Evolutionary conservation across 768 basidiomycete species (phyloP), one percentile per base, ranked within the genome.

Genomic region (Kwoniella botswanensis): DNA sequence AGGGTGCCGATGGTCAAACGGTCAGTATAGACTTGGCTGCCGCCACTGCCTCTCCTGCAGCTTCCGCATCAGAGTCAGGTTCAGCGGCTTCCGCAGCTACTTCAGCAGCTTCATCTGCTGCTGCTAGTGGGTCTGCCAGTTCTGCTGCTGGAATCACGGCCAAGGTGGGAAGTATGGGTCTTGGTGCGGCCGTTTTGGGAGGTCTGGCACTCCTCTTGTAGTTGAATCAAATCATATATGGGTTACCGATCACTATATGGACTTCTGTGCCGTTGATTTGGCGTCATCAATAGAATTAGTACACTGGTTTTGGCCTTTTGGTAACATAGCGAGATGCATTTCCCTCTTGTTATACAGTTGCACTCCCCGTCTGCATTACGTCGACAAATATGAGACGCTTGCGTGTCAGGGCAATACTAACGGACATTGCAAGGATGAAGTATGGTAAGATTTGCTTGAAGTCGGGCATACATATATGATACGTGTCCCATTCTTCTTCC

Each of bases 71-170:
- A 7, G 55, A 55, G 2, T 54, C 52, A 7, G 63, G 42, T 46
- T 43, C 61, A 3, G 61, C 42, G 2, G 22, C 63, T 18, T 52
- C 63, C 6, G 50, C 29, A 54, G 53, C 63, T 13, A 46, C 63
- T 54, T 58, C 56, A 10, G 65, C 55, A 10, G 44, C 81, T 3
- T 66, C 74, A 1, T 76, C 77, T 13, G 73, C 71, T 58, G 77
- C 76, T 1, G 80, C 78, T 62, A 74, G 78, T 44, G 82, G 76
- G 12, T 59, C 57, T 11, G 22, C 57, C 9, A 59, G 12, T 22
- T 59, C 57, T 26, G 22, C 26, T 22, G 57, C 57, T 59, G 26
- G 5, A 12, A 15, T 59, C 0, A 26, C 57, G 5, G 29, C 29
- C 29, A 59, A 59, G 26, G 57, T 59, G 9, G 29, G 57, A 3